Evolutionary conservation across 2,329 filamentous ascomycete genomes (phyloP).

Genomic region (Sclerotinia subarctica): DNA sequence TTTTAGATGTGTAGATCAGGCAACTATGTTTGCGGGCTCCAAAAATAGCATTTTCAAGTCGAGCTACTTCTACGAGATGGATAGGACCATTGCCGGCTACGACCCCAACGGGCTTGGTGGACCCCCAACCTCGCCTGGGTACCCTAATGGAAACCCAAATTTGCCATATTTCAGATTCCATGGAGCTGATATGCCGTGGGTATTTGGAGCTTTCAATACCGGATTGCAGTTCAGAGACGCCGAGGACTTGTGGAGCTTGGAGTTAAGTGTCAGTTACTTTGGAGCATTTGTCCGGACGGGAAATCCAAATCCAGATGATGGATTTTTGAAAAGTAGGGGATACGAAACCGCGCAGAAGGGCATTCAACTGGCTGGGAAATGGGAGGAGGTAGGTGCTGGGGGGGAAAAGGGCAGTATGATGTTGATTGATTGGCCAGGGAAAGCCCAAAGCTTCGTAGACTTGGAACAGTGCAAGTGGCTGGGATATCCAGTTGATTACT

Average conservation of each 20-base stretch:
- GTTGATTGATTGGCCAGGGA: conserved; percentile 46
- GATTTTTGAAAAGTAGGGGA: conserved; percentile 45
- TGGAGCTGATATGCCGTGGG: conserved; percentile 47
- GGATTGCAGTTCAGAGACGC: conserved; percentile 42
- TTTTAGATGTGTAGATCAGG: conserved; percentile 55
- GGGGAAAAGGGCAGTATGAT: conserved; percentile 43
- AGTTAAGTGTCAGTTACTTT: conserved; percentile 48
- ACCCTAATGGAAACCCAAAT: conserved; percentile 48
- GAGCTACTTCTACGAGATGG: conserved; percentile 52
- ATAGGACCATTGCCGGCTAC: conserved; percentile 48
- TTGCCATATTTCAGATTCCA: conserved; percentile 53
- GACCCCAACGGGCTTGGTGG: conserved; percentile 51
- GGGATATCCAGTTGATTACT: conserved; percentile 45
- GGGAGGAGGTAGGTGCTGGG: conserved; percentile 42
- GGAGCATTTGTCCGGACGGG: conserved; percentile 46
- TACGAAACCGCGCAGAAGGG: conserved; percentile 38
- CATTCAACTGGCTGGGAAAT: not conserved
- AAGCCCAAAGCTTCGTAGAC: conserved; percentile 44
- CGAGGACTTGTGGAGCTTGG: conserved; percentile 46
- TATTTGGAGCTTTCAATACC: conserved; percentile 44
- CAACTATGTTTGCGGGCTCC: conserved; percentile 48
- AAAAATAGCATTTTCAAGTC: conserved; percentile 44
- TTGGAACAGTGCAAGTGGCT: conserved; percentile 48
- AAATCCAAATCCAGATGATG: conserved; percentile 46
- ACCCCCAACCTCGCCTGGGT: conserved; percentile 42